Evolutionary conservation across 768 basidiomycete genomes (phyloP).

Genomic region (Rubroboletus pulcherrimus): DNA sequence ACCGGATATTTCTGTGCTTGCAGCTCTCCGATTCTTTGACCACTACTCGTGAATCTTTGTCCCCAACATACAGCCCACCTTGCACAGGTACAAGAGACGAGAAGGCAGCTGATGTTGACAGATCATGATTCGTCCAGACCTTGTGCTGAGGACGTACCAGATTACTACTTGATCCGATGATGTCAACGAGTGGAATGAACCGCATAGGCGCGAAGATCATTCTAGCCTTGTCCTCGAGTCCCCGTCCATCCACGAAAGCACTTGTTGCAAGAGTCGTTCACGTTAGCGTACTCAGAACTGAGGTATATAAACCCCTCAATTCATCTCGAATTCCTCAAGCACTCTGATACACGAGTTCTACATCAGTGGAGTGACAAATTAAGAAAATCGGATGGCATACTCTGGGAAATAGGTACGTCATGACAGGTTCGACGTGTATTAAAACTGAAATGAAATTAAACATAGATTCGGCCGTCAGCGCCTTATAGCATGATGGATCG

Average conservation of each 20-base stretch:
- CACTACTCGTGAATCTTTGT: background rate
- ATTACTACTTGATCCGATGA: background rate
- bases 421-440: background rate
- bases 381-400: too few relatives aligned
- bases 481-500: background rate
- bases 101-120: background rate
- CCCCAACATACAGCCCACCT: background rate
- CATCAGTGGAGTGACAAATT: too few relatives aligned
- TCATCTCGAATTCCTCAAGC: conserved; percentile 1
- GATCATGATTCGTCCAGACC: background rate
- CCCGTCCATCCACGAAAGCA: background rate
- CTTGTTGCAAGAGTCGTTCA: background rate
- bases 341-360: conserved; percentile 6
- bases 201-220: background rate
- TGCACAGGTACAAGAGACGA: background rate
- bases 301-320: conserved; percentile 12
- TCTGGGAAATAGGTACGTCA: background rate
- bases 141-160: background rate
- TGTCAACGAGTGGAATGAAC: background rate
- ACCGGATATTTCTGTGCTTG: background rate
- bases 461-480: background rate
- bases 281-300: background rate
- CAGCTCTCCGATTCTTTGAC: background rate
- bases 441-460: background rate
- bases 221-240: background rate